These are phyloP conservation scores for Didymella pomorum DNA, from an alignment of 2,329 filamentous ascomycete species.

Conservation along the genomic window DNA sequence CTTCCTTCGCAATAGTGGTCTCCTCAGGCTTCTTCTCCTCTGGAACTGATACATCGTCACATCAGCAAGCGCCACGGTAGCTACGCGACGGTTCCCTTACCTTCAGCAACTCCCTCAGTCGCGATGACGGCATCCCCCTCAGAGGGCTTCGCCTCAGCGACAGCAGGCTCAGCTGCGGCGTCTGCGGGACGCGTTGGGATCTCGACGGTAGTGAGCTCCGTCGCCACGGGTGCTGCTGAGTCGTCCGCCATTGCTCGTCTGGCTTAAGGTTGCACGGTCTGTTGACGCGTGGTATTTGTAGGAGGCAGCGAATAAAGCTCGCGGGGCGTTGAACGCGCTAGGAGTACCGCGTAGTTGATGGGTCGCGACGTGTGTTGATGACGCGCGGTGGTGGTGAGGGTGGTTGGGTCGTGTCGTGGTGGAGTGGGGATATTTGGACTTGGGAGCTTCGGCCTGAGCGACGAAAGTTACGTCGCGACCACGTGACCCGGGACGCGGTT, in stretches of 20 bases:
- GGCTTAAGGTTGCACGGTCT: slow-evolving; percentile 45
- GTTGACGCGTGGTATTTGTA: slow-evolving; percentile 47
- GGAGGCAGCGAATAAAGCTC: slow-evolving; percentile 42
- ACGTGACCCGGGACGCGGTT: slow-evolving; percentile 33
- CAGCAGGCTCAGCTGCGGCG: slow-evolving; percentile 36
- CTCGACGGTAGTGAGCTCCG: slow-evolving; percentile 38
- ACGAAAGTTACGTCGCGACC: slow-evolving; percentile 11
- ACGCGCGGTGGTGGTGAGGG: slow-evolving; percentile 46
- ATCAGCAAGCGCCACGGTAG: slow-evolving; percentile 27
- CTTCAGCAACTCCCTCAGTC: slow-evolving; percentile 40
- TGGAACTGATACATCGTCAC: slow-evolving; percentile 29
- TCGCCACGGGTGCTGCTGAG: slow-evolving; percentile 37
- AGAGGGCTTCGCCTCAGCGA: slow-evolving; percentile 41
- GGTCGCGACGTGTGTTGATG: slow-evolving; percentile 42
- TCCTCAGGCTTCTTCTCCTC: slow-evolving; percentile 31
- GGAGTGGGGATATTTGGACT: slow-evolving; percentile 38
- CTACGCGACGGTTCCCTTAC: slow-evolving; percentile 31
- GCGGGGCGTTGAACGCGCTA: slow-evolving; percentile 36
- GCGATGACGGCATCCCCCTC: slow-evolving; percentile 39
- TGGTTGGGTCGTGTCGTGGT: slow-evolving; percentile 43
- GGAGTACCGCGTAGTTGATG: slow-evolving; percentile 44
- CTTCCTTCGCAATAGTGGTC: slow-evolving; percentile 28
- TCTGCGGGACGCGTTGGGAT: slow-evolving; percentile 44
- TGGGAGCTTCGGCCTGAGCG: slow-evolving; percentile 21
- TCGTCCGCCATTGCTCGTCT: slow-evolving; percentile 49